Conservation (phyloP, 345 rosid genomes). For the Salix purpurea region DNA sequence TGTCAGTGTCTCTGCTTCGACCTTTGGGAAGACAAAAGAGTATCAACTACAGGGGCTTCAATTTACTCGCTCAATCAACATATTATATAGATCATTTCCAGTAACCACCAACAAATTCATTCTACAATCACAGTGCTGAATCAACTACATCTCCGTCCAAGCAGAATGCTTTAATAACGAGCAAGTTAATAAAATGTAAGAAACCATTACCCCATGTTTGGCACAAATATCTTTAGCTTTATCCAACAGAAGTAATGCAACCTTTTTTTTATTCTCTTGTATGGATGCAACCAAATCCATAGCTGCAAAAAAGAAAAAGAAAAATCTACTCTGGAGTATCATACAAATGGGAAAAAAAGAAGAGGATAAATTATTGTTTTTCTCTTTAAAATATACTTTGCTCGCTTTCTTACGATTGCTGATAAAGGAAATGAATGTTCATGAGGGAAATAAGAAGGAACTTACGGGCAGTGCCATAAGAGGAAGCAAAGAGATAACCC, state of each 20-base stretch:
- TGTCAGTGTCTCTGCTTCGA: constrained; percentile 44
- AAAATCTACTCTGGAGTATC: background rate
- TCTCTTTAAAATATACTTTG: background rate
- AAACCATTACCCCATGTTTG: constrained; percentile 40
- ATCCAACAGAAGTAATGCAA: constrained; percentile 29
- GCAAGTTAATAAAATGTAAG: background rate
- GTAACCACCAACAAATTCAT: background rate
- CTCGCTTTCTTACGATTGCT: background rate
- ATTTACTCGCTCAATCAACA: background rate
- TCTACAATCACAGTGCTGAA: background rate
- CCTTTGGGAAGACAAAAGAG: constrained; percentile 25
- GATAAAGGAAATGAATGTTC: background rate
- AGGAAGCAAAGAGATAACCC: constrained; percentile 50
- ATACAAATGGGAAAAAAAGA: background rate
- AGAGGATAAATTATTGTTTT: background rate
- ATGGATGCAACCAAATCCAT: constrained; percentile 41
- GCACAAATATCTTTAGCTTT: constrained; percentile 48
- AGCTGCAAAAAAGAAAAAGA: constrained; percentile 32
- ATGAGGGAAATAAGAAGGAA: background rate
- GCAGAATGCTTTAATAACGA: background rate
- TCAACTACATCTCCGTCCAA: background rate
- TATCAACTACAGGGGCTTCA: background rate
- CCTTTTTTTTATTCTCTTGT: constrained; percentile 50
- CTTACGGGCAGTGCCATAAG: constrained; percentile 53
- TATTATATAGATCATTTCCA: background rate